These are phyloP conservation scores for Salvia hispanica DNA, from an alignment of 257 asterid species.

Conservation along the genomic window DNA sequence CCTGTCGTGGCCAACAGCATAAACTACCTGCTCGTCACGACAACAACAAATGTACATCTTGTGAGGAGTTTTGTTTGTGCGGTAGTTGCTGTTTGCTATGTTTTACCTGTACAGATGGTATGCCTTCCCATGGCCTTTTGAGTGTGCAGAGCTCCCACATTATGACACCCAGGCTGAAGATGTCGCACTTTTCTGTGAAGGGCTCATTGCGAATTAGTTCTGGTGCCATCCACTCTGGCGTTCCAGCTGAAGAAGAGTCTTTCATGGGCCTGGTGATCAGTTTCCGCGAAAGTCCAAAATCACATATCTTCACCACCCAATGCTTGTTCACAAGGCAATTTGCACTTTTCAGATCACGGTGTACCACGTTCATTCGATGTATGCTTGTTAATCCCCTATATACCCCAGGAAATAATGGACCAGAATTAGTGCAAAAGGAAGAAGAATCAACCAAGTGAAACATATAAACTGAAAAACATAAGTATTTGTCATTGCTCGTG, in stretches of 20 bases:
- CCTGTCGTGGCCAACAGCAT: slow-evolving; percentile 80
- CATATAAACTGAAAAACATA: neutral
- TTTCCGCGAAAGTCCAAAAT: slow-evolving; percentile 82
- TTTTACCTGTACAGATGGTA: slow-evolving; percentile 67
- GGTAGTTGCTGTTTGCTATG: neutral
- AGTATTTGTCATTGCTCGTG: neutral
- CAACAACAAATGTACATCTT: neutral
- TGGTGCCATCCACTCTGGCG: slow-evolving; percentile 99
- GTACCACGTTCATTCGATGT: slow-evolving; percentile 87
- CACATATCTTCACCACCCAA: slow-evolving; percentile 87
- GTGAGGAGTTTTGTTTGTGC: neutral
- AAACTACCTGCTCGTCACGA: slow-evolving; percentile 57
- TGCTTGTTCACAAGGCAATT: slow-evolving; percentile 89
- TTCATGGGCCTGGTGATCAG: slow-evolving; percentile 53
- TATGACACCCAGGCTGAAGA: slow-evolving; percentile 85
- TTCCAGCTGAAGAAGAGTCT: slow-evolving; percentile 82
- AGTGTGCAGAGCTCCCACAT: slow-evolving; percentile 94
- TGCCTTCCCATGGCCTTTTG: slow-evolving; percentile 86
- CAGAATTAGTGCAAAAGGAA: slow-evolving; percentile 10
- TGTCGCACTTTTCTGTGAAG: slow-evolving; percentile 84
- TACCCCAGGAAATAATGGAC: slow-evolving; percentile 7
- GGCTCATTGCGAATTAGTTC: slow-evolving; percentile 90
- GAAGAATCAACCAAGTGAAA: neutral
- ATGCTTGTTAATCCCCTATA: slow-evolving; percentile 81
- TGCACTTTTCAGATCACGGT: slow-evolving; percentile 92